Evolutionary conservation across 2,329 filamentous ascomycete species (phyloP), one percentile per base, ranked within the genome.

Genomic region (Trichocomaceae sp.): DNA sequence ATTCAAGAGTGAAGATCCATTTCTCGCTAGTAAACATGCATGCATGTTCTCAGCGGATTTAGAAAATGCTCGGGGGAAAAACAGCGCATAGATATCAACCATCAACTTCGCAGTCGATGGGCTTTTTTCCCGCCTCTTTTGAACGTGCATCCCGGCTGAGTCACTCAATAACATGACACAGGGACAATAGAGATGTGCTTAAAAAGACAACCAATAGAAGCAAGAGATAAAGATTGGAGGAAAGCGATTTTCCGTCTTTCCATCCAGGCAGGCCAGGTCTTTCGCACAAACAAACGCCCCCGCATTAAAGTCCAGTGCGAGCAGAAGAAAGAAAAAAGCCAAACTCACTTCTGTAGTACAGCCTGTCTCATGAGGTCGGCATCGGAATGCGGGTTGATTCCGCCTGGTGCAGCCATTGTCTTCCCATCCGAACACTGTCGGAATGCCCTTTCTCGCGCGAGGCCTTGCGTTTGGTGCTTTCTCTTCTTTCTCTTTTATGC

Each of bases 311-410:
- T 53, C 56, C 39, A 50, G 53, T 53, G 55, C 39, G 23, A 52
- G 46, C 54, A 48, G 51, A 49, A 54, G 46, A 56, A 23, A 57
- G 58, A 54, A 60, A 60, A 59, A 52, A 26, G 52, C 58, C 49
- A 54, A 55, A 75, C 79, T 77, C 76, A 83, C 81, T 77, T 79
- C 65, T 79, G 79, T 67, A 77, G 70, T 69, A 80, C 77, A 57
- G 79, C 76, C 69, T 83, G 82, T 64, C 80, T 76, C 64, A 82
- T 70, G 68, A 82, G 70, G 63, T 83, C 81, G 50, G 78, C 77
- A 54, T 81, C 79, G 57, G 74, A 75, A 62, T 76, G 72, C 63
- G 75, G 69, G 62, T 77, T 79, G 62, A 73, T 70, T 68, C 74
- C 72, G 68, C 74, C 74, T 60, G 71, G 67, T 66, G 68, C 65